phyloP scores from a whole-genome alignment of 1,139 yeast species.

The Candida albicans region DNA sequence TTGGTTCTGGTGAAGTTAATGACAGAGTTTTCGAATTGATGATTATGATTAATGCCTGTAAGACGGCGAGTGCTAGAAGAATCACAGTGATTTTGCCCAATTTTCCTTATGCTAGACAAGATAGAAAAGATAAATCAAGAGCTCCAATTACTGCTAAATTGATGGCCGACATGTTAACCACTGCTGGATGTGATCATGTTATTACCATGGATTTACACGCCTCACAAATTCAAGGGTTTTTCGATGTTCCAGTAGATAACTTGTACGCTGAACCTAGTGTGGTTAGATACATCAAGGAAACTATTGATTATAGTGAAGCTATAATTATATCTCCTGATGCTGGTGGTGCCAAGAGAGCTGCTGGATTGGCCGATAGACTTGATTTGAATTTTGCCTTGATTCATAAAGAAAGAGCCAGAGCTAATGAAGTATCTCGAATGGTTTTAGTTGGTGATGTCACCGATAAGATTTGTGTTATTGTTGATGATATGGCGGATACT shows the following conservation, averaged over 20 bases:
- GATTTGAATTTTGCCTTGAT: constrained; percentile 78
- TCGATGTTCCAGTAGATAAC: constrained; percentile 79
- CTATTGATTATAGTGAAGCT: constrained; percentile 45
- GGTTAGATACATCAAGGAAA: constrained; percentile 63
- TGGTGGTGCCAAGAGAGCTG: constrained; percentile 84
- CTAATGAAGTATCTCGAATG: constrained; percentile 76
- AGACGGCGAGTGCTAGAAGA: constrained; percentile 75
- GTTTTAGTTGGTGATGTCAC: constrained; percentile 77
- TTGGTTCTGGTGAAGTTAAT: constrained; percentile 80
- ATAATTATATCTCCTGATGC: constrained; percentile 76
- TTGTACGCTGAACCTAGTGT: constrained; percentile 80
- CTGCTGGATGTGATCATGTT: constrained; percentile 81
- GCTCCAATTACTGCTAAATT: constrained; percentile 83
- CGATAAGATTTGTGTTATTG: constrained; percentile 65
- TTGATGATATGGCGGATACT: constrained; percentile 86
- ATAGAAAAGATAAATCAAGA: constrained; percentile 76
- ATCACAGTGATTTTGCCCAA: constrained; percentile 79
- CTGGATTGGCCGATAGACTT: constrained; percentile 73
- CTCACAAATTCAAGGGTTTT: constrained; percentile 82
- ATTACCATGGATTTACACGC: constrained; percentile 85
- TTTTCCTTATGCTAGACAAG: constrained; percentile 83
- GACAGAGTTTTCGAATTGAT: constrained; percentile 71
- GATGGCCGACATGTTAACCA: constrained; percentile 71
- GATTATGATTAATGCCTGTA: constrained; percentile 74
- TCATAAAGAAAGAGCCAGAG: constrained; percentile 79